Conservation (phyloP, 495 filamentous ascomycete genomes). For the Aspergillus sclerotiicarbonarius region DNA sequence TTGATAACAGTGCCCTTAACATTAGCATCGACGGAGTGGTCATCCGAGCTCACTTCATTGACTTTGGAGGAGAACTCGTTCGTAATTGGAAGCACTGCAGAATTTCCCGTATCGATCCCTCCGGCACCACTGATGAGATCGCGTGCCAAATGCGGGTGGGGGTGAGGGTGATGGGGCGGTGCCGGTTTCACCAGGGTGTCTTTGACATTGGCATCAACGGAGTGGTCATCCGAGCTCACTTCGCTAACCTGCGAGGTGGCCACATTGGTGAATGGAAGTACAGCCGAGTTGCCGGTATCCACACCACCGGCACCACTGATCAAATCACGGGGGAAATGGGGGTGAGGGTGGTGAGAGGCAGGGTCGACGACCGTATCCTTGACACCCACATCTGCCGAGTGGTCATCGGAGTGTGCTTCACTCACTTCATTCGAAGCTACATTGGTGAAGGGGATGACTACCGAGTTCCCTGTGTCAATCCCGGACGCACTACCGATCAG, state of each 20-base stretch:
- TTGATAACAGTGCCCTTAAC: not conserved
- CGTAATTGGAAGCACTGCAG: constrained; percentile 24
- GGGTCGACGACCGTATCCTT: not conserved
- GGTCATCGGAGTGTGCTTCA: not conserved
- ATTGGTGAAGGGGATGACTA: not conserved
- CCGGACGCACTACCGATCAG: not conserved
- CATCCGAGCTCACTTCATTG: constrained; percentile 25
- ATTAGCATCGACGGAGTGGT: constrained; percentile 30
- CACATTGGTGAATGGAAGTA: not conserved
- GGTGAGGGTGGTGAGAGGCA: not conserved
- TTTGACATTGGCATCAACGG: not conserved
- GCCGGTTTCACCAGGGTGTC: not conserved
- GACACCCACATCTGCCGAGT: not conserved
- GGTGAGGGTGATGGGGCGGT: not conserved
- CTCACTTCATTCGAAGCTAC: not conserved
- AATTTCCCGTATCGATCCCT: constrained; percentile 32
- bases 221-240: constrained; percentile 10
- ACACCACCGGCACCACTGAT: constrained; percentile 12
- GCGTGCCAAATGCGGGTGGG: not conserved
- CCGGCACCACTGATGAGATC: constrained; percentile 24
- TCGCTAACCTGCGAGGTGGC: not conserved
- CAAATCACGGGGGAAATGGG: not conserved
- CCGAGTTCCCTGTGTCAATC: not conserved
- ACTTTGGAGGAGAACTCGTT: constrained; percentile 20
- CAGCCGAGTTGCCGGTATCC: constrained; percentile 11